These are phyloP conservation scores for Pseudoturritis turrita DNA, from an alignment of 345 rosid genomes.

Conservation along the genomic window DNA sequence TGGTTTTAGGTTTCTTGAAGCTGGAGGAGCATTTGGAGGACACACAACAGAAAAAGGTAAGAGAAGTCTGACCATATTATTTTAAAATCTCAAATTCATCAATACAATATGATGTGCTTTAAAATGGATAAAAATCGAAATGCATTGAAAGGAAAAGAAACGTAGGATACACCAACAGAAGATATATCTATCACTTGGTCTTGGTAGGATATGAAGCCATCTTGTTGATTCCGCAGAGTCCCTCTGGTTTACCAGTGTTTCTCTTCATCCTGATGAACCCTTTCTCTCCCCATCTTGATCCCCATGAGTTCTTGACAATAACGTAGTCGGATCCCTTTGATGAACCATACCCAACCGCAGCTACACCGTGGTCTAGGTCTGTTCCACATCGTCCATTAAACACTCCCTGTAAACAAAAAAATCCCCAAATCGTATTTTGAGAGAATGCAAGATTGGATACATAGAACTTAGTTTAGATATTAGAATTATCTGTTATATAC, in stretches of 20 bases:
- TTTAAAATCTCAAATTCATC: conserved; percentile 20
- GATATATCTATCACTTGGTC: conserved; percentile 8
- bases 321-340: conserved; percentile 55
- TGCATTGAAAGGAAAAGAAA: background rate
- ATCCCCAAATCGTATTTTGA: background rate
- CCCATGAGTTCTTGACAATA: conserved; percentile 91
- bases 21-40: background rate
- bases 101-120: conserved; percentile 18
- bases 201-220: conserved; percentile 87
- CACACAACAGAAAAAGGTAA: background rate
- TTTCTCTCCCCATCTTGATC: conserved; percentile 75
- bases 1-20: conserved; percentile 9
- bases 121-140: background rate
- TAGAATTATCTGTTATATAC: conserved; percentile 31
- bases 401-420: conserved; percentile 53
- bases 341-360: conserved; percentile 84
- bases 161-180: background rate
- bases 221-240: conserved; percentile 77
- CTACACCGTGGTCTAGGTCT: conserved; percentile 67
- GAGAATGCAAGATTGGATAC: background rate
- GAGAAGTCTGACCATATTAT: conserved; percentile 17
- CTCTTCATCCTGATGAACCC: conserved; percentile 78
- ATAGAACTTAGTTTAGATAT: background rate
- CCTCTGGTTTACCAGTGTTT: conserved; percentile 72
- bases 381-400: conserved; percentile 67